Evolutionary conservation across 1,139 yeast genomes (phyloP).

Genomic region (Keqinozyma sinolaborantium): DNA sequence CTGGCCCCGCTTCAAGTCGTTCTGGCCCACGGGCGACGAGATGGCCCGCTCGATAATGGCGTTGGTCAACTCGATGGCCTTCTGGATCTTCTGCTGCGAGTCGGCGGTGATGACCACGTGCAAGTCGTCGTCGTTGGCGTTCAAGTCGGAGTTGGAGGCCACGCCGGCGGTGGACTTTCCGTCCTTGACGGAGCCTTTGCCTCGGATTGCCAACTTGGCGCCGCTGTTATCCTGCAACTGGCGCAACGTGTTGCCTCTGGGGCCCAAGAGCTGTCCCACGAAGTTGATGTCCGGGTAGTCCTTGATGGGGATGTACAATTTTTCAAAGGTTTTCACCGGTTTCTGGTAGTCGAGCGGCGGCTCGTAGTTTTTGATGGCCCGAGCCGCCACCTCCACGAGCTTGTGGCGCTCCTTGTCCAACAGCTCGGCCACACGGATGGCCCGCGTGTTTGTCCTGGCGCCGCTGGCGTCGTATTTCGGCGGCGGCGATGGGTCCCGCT

Average conservation of each 20-base stretch:
- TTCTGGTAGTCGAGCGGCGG: conserved; percentile 84
- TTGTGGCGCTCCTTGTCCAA: conserved; percentile 78
- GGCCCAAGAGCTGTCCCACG: conserved; percentile 88
- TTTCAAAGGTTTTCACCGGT: conserved; percentile 67
- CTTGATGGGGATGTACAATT: conserved; percentile 78
- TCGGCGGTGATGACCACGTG: conserved; percentile 90
- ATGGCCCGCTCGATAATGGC: conserved; percentile 80
- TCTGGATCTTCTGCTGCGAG: conserved; percentile 68
- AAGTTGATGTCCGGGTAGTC: conserved; percentile 93
- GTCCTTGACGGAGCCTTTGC: conserved; percentile 93
- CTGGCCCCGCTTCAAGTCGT: conserved; percentile 87
- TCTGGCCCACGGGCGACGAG: conserved; percentile 87
- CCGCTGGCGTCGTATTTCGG: conserved; percentile 86
- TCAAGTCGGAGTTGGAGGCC: conserved; percentile 19
- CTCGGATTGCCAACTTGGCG: conserved; percentile 83
- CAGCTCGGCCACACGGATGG: conserved; percentile 54
- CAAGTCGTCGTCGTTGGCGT: conserved; percentile 57
- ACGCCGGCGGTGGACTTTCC: conserved; percentile 51
- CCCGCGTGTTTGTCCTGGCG: conserved; percentile 81
- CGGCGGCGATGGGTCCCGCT: conserved; percentile 85
- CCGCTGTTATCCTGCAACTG: conserved; percentile 81
- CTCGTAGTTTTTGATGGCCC: conserved; percentile 69
- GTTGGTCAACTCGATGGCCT: conserved; percentile 73
- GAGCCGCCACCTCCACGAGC: conserved; percentile 70
- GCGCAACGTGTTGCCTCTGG: conserved; percentile 88